A percentile compares a stretch with the other conserved stretches of the same genome.
Evolutionary conservation across 129 eudicot genomes (phyloP).

Genomic region (Calendula officinalis): DNA sequence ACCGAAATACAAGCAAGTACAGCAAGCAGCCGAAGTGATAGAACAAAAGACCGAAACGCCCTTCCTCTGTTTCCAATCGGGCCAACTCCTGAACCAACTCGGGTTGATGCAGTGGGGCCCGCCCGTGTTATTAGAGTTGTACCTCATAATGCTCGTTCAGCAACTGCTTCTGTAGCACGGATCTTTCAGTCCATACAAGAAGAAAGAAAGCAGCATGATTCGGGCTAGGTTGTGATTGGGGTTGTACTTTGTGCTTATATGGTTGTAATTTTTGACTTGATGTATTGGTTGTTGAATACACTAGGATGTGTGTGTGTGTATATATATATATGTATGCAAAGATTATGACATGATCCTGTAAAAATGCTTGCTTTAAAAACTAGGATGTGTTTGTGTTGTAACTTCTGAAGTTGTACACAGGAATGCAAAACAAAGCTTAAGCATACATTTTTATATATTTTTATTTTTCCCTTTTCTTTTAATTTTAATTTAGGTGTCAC

Average conservation of each 20-base stretch:
- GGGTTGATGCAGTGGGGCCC: conserved; percentile 14
- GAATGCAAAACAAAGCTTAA: conserved; percentile 18
- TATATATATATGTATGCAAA: conserved; percentile 3
- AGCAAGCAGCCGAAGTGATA: conserved; percentile 65
- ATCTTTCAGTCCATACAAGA: conserved; percentile 85
- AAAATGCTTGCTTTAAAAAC: conserved; percentile 9
- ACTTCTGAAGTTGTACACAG: conserved; percentile 18
- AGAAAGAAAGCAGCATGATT: conserved; percentile 69
- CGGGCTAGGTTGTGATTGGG: conserved; percentile 27
- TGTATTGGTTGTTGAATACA: conserved; percentile 5
- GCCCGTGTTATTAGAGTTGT: conserved; percentile 64
- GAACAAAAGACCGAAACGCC: conserved; percentile 43
- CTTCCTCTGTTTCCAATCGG: conserved; percentile 63
- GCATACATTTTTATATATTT: conserved; percentile 2
- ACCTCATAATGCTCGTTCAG: conserved; percentile 74
- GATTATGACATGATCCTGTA: conserved; percentile 29
- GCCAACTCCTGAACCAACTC: conserved; percentile 7
- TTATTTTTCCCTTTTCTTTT: background rate
- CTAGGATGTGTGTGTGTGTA: conserved; percentile 23
- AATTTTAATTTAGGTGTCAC: too few species aligned
- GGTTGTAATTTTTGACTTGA: conserved; percentile 26
- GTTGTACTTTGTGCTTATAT: conserved; percentile 28
- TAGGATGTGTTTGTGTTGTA: conserved; percentile 4
- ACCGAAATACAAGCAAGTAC: conserved; percentile 67
- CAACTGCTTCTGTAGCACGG: conserved; percentile 77